Conservation (phyloP, 192 early-diverging fungal genomes). For the Coemansia sp. region DNA sequence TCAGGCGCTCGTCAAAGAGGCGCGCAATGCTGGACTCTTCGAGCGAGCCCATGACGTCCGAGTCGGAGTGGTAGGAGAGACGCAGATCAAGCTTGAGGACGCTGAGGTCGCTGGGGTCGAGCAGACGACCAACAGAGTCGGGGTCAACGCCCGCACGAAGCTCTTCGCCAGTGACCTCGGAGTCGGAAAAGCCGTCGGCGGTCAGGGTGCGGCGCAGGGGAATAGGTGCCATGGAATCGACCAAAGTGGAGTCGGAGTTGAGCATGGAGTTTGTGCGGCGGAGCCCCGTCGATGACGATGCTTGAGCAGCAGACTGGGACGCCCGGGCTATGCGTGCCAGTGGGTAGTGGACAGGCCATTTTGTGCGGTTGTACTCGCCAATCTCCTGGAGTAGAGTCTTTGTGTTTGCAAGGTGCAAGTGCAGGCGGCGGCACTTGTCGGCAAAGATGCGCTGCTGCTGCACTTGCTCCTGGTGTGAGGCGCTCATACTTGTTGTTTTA, state of each 20-base stretch:
- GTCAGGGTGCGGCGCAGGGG: conserved; percentile 39
- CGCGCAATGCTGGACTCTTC: conserved; percentile 71
- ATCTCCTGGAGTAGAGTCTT: conserved; percentile 68
- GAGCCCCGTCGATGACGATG: conserved; percentile 3
- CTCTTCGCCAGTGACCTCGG: conserved; percentile 2
- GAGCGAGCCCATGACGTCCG: conserved; percentile 62
- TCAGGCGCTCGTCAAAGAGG: conserved; percentile 68
- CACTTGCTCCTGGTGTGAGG: conserved; percentile 30
- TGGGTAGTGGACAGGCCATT: conserved; percentile 71
- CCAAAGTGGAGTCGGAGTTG: conserved; percentile 20
- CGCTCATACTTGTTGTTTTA: conserved; percentile 9
- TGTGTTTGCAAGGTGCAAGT: conserved; percentile 65
- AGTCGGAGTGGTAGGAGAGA: conserved; percentile 62
- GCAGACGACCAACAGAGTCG: conserved; percentile 6
- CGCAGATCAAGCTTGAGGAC: conserved; percentile 70
- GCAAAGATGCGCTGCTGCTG: conserved; percentile 70
- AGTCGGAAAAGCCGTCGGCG: conserved; percentile 18
- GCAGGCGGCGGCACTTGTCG: conserved; percentile 71
- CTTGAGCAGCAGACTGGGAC: background rate
- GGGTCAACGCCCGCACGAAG: conserved; percentile 21
- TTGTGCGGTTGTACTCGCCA: conserved; percentile 64
- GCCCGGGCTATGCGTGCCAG: conserved; percentile 34
- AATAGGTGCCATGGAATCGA: conserved; percentile 10
- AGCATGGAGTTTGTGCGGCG: conserved; percentile 41
- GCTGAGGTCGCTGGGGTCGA: conserved; percentile 43